Evolutionary conservation across 345 rosid species (phyloP), one percentile per base, ranked within the genome.

Genomic region (Eucalyptus lansdowneana): DNA sequence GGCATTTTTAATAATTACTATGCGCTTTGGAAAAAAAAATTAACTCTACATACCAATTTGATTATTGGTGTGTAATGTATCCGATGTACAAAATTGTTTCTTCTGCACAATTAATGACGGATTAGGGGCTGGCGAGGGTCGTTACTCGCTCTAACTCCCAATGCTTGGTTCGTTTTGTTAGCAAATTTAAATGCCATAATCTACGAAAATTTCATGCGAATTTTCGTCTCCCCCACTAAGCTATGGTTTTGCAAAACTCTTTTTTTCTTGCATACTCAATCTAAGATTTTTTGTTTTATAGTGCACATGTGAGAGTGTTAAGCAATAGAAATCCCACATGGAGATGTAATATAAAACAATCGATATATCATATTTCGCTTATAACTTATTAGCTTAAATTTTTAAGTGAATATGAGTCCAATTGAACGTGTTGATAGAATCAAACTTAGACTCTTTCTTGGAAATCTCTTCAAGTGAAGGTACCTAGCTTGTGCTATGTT

Each of bases 201-300:
- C 83, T 76, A 11, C 15, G 4, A 76, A 76, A 11, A 76, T 40
- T 21, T 76, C 47, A 4, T 76, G 47, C 9, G 1, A 19, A 76
- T 11, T 76, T 37, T 76, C 4, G 9, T 40, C 47, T 76, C 29
- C 9, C 27, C 15, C 15, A 6, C 15, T 40, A 0, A 40, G 29
- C 83, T 76, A 40, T 47, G 83, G 83, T 76, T 21, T 21, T 76
- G 83, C 83, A 76, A 40, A 37, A 76, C 45, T 76, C 24, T 24
- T 21, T 37, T 19, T 19, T 40, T 11, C 27, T 76, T 6, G 9
- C 47, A 11, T 29, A 0, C 83, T 76, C 29, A 21, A 76, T 40
- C 83, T 0, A 76, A 37, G 1, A 37, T 21, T 76, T 44, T 11
- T 0, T 40, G 8, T 0, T 13, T 76, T 76, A 1, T 37, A 24